phyloP scores from a whole-genome alignment of 371 early-diverging fungal species.

The Rhizopus arrhizus region DNA sequence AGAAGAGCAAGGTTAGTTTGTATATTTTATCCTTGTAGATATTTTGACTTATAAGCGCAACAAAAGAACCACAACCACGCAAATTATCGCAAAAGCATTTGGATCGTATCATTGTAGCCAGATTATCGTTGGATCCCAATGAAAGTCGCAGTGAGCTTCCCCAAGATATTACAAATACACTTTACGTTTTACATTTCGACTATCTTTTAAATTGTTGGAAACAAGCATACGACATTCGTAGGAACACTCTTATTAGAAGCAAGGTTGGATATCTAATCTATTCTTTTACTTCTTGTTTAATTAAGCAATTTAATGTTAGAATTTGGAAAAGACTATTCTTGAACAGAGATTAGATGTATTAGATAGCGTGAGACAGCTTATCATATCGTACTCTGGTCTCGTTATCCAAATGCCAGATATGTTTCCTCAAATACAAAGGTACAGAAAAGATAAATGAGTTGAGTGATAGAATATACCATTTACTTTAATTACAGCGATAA shows the following conservation, averaged over 20 bases:
- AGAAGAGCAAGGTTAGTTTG: slow-evolving; percentile 41
- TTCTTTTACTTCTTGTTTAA: background rate
- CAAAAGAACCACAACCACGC: slow-evolving; percentile 43
- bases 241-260: slow-evolving; percentile 49
- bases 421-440: slow-evolving; percentile 80
- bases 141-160: slow-evolving; percentile 43
- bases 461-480: slow-evolving; percentile 13
- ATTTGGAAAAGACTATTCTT: slow-evolving; percentile 58
- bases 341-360: slow-evolving; percentile 64
- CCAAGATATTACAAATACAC: slow-evolving; percentile 44
- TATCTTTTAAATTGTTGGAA: slow-evolving; percentile 83
- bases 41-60: background rate
- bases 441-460: slow-evolving; percentile 6
- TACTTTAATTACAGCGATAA: slow-evolving; percentile 32
- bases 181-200: slow-evolving; percentile 63
- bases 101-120: slow-evolving; percentile 78
- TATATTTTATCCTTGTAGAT: background rate
- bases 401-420: slow-evolving; percentile 84
- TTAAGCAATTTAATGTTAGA: slow-evolving; percentile 30
- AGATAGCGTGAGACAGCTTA: slow-evolving; percentile 53
- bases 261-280: slow-evolving; percentile 35
- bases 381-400: slow-evolving; percentile 86
- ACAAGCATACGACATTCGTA: slow-evolving; percentile 57
- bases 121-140: slow-evolving; percentile 70
- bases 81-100: slow-evolving; percentile 56